Base-by-base conservation (phyloP, 202 grass and related monocot species). In the Saccharum hybrid region DNA sequence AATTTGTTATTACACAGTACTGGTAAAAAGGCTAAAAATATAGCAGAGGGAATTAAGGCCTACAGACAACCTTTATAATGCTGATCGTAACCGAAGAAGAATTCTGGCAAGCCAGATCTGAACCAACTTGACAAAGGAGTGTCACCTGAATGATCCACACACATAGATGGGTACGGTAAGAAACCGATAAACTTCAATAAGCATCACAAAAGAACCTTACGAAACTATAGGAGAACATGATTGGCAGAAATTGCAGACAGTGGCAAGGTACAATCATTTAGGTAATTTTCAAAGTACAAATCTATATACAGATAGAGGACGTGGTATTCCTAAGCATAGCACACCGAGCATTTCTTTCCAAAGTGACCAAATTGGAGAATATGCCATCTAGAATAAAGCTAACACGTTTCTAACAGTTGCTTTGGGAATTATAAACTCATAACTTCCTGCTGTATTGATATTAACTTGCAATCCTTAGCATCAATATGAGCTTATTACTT, bases 41-140 rank as follows among this genome's bases (percentile, higher is more conserved):
- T 19, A 82, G 71, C 69, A 88, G 63, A 76, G 71, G 45, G 21
- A 86, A 83, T 37, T 33, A 51, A 63, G 26, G 21, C 78, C 63
- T 74, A 78, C 68, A n/a, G 54, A 8, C 40, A 88, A 98, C 96
- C 93, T 99, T 99, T 84, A 99, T 89, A 72, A 95, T 92, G 86
- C 93, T 96, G 46, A 99, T 91, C 74, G 91, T 94, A 87, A 88
- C 89, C 42, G 52, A 77, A 75, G 91, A 88, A 74, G 91, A 66
- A 88, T 88, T 92, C 82, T 90, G 79, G 77, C 76, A 86, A 62
- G 76, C 83, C 31, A 81, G 70, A 86, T 96, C 96, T 90, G 91
- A 86, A 72, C 87, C 86, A 78, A 90, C 91, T 89, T 99, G 96
- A 87, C 89, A 99, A 75, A 99, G 96, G 80, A 99, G 87, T 19